Evolutionary conservation across 192 early-diverging fungal genomes (phyloP).

Genomic region (Diversispora epigaea): DNA sequence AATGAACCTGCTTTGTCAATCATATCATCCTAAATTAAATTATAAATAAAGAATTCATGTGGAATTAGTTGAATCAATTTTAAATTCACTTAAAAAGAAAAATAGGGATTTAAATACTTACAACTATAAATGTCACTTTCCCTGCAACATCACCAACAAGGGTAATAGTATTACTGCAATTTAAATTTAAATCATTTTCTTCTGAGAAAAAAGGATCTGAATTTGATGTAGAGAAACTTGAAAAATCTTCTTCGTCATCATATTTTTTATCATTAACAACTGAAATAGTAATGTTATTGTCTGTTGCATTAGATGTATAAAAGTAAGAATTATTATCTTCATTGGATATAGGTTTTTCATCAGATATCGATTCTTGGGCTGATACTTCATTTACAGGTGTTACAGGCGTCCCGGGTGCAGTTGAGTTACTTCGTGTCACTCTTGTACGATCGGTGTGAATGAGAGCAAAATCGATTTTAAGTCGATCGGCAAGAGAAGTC

Average conservation of each 20-base stretch:
- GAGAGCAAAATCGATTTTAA: conserved; percentile 93
- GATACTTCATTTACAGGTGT: conserved; percentile 36
- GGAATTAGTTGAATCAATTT: neutral
- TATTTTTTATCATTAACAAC: neutral
- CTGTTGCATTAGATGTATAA: neutral
- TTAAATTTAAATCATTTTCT: conserved; percentile 42
- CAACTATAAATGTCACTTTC: conserved; percentile 84
- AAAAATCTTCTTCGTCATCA: conserved; percentile 52
- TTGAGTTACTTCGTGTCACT: conserved; percentile 32
- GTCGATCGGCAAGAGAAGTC: conserved; percentile 89
- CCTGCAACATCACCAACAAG: conserved; percentile 91
- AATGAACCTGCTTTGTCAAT: conserved; percentile 91
- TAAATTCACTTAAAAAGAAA: neutral
- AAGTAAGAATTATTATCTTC: neutral
- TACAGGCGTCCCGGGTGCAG: conserved; percentile 34
- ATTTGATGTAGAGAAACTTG: conserved; percentile 41
- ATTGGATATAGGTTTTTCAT: too few species aligned
- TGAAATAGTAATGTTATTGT: neutral
- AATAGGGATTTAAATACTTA: conserved; percentile 28
- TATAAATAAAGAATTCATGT: neutral
- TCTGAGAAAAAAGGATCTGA: conserved; percentile 41
- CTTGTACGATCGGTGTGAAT: conserved; percentile 85
- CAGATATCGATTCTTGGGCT: neutral
- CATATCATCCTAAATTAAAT: conserved; percentile 74
- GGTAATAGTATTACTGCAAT: conserved; percentile 61